Evolutionary conservation across 2,329 filamentous ascomycete species (phyloP).

Genomic region (Phyllosticta citrichinensis): DNA sequence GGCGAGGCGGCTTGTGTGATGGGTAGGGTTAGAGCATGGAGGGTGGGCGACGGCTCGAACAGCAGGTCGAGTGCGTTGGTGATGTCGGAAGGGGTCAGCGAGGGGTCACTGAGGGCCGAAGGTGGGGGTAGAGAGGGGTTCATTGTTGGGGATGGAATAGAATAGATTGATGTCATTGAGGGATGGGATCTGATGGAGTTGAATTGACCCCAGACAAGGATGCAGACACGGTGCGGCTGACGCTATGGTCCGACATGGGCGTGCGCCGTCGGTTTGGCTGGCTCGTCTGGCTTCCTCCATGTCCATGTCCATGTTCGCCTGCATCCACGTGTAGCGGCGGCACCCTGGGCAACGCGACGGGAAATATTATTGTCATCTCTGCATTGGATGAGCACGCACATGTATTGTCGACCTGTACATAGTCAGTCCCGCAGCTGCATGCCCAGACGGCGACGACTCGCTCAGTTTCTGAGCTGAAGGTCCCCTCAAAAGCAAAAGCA

Average conservation of each 20-base stretch:
- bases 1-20: constrained; percentile 43
- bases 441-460: neutral
- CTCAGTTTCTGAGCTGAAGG: too few species aligned
- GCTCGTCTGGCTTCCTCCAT: neutral
- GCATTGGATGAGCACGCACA: neutral
- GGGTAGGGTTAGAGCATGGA: constrained; percentile 63
- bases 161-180: too few species aligned
- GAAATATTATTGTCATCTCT: neutral
- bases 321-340: too few species aligned
- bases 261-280: neutral
- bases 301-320: too few species aligned
- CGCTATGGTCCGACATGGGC: neutral
- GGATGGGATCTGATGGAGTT: too few species aligned
- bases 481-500: too few species aligned
- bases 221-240: too few species aligned
- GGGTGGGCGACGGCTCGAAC: constrained; percentile 70
- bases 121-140: neutral
- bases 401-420: too few species aligned
- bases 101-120: constrained; percentile 39
- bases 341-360: neutral
- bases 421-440: neutral
- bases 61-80: constrained; percentile 60
- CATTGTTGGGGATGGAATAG: neutral
- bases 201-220: too few species aligned
- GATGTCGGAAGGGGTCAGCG: constrained; percentile 45